These are phyloP conservation scores for Cryphonectria radicalis DNA, from an alignment of 2,329 filamentous ascomycete species.

Conservation along the genomic window DNA sequence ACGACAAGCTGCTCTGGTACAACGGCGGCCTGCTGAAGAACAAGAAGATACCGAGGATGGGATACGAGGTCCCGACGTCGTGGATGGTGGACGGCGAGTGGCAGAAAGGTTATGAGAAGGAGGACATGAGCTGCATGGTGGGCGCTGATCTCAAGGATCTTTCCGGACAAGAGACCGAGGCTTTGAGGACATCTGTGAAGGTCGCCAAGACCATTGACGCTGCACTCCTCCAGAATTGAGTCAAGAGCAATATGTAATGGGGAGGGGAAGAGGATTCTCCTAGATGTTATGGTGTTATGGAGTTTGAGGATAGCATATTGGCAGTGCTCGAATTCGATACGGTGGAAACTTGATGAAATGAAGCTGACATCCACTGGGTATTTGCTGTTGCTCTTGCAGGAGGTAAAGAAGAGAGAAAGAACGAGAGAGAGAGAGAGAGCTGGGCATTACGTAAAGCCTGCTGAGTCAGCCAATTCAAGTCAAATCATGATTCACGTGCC, in stretches of 20 bases:
- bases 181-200: constrained; percentile 30
- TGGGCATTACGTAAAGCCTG: not conserved
- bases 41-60: constrained; percentile 38
- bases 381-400: not conserved
- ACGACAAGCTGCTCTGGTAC: constrained; percentile 45
- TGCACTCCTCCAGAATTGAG: constrained; percentile 11
- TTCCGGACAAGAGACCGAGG: constrained; percentile 14
- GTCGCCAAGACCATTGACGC: constrained; percentile 31
- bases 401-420: not conserved
- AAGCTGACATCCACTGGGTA: not conserved
- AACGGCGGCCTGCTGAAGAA: constrained; percentile 49
- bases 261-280: not conserved
- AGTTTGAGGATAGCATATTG: not conserved
- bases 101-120: constrained; percentile 40
- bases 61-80: constrained; percentile 42
- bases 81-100: constrained; percentile 48
- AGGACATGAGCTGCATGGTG: constrained; percentile 46
- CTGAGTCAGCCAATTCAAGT: not conserved
- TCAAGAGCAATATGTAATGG: not conserved
- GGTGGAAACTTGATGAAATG: not conserved
- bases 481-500: constrained; percentile 1
- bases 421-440: not conserved
- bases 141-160: constrained; percentile 22
- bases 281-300: not conserved
- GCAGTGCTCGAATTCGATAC: not conserved